Evolutionary conservation across 768 basidiomycete genomes (phyloP), one percentile per base, ranked within the genome.

Genomic region (Mrakia hoshinonis): DNA sequence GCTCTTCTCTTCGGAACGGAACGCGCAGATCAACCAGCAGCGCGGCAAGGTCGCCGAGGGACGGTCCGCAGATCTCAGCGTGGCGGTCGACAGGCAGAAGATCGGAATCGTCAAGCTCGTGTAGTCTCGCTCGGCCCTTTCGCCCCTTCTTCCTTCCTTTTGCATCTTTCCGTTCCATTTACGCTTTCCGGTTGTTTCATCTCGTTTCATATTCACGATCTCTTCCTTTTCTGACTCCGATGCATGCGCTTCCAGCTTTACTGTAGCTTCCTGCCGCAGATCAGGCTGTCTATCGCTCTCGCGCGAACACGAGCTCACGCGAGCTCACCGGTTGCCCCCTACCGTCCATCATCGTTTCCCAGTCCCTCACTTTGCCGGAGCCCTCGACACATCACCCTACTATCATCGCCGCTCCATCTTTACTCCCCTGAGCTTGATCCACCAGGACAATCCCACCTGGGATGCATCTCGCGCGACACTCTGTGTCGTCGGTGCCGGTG

Each of bases 1-100:
- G 46, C 74, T 81, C 5, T 83, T 83, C 75, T 75, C 75, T 0
- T 74, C 72, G 46, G 83, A 83, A 73, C 72, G 80, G 1, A 80
- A 80, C 68, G 73, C 76, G 55, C 82, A 82, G 75, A 74, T 81
- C 46, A 76, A 75, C n/a, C 75, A 70, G 24, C 79, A 79, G 48
- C 74, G 73, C 58, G 77, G 77, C 74, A 65, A 76, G 66, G 79
- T 81, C 29, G 76, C 76, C 43, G 75, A 76, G 47, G 80, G 80
- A 6, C 69, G 75, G 24, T 79, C 79, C 13, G 76, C 78, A 0
- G 80, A 81, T 73, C 62, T 81, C 22, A 73, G 66, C 52, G 75
- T 78, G 13, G 68, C 72, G 18, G 64, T 64, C 24, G 70, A 55
- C 7, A 39, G 70, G 20, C 52, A 58, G 22, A 67, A 66, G 49